Conservation (phyloP, 2,329 filamentous ascomycete species). For the Mycocentrospora acerina region DNA sequence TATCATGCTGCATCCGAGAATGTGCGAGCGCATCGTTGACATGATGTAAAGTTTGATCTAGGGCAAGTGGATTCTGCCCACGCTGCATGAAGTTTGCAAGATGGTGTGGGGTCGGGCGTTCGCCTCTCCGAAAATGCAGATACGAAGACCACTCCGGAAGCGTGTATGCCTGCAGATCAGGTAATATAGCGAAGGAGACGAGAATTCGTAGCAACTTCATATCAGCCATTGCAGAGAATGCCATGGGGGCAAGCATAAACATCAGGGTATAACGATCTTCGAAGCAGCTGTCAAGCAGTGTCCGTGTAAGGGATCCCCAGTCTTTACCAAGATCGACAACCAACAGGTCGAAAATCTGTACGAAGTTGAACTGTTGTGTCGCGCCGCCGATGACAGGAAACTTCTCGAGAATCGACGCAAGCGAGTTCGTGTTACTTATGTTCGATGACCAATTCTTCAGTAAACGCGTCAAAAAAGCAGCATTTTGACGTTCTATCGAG, state of each 20-base stretch:
- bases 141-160: no score
- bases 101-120: no score
- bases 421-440: slow-evolving; percentile 4
- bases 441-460: slow-evolving; percentile 13
- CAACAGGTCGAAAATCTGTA: slow-evolving; percentile 46
- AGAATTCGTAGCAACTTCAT: no score
- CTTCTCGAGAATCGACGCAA: slow-evolving; percentile 31
- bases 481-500: slow-evolving; percentile 7
- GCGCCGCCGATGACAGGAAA: slow-evolving; percentile 46
- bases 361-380: slow-evolving; percentile 27
- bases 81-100: no score
- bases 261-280: slow-evolving; percentile 44
- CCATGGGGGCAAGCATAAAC: slow-evolving; percentile 51
- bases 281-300: slow-evolving; percentile 30
- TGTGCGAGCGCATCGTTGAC: no score
- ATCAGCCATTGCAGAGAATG: slow-evolving; percentile 45
- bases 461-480: slow-evolving; percentile 9
- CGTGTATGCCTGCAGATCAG: no score
- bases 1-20: no score
- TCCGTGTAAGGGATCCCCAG: slow-evolving; percentile 49
- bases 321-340: slow-evolving; percentile 39
- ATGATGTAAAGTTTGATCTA: no score
- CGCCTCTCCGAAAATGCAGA: no score
- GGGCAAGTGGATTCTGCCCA: no score
- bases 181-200: no score